Evolutionary conservation across 371 early-diverging fungal genomes (phyloP), one percentile per base, ranked within the genome.

Genomic region (Circinella minor): DNA sequence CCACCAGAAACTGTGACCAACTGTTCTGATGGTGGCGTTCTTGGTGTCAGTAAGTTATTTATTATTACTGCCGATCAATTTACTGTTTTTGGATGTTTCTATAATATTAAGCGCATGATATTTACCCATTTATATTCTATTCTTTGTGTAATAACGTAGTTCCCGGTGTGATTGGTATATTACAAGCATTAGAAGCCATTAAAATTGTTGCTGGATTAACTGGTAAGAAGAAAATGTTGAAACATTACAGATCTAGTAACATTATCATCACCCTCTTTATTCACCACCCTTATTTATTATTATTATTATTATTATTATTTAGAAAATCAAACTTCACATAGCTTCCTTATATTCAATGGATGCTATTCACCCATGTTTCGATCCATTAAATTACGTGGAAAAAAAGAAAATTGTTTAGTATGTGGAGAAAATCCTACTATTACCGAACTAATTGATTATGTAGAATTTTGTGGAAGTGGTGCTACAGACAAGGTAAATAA

Each of bases 11-110:
- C 95, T 14, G 93, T 96, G 37, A 89, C 91, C 17, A 95, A 90
- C 76, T 99, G 99, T 80, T 88, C 92, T 14, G 97, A 97, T 73
- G 94, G 93, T n/a, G 99, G 99, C n/a, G 99, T 99, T 9, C 80
- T 99, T 51, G 99, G 99, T 47, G 94, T 94, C 17, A 87, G 90
- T 86, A 81, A 69, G 74, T 74, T 48, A 27, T n/a, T 27, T 27
- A 11, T 14, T 49, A 74, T 18, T 46, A 18, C n/a, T 8, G 43
- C 34, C 46, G 37, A 55, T 20, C 27, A 27, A 27, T 27, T 27
- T 27, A 27, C 27, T 2, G 27, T 27, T 27, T 27, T 2, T 27
- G 27, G 27, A 65, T 38, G 18, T 36, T 48, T 68, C 55, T 39
- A 64, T 49, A 64, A 34, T 36, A 36, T 49, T 0, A 27, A 27